These are phyloP conservation scores for Bipolaris bicolor DNA, from an alignment of 2,329 filamentous ascomycete genomes.

Conservation along the genomic window DNA sequence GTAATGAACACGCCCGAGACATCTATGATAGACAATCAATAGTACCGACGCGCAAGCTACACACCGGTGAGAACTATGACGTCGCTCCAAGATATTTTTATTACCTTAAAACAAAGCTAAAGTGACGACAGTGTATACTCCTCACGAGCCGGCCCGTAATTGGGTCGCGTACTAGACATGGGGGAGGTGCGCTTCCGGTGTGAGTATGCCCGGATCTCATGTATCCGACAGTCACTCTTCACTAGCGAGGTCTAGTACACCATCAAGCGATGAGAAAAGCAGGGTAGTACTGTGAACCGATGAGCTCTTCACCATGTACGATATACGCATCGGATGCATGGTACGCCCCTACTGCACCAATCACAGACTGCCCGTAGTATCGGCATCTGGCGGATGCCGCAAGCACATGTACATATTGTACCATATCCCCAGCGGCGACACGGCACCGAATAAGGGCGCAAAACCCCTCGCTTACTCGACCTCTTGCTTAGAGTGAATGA, in stretches of 20 bases:
- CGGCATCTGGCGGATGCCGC: neutral
- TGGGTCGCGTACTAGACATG: too few species aligned
- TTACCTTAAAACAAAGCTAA: neutral
- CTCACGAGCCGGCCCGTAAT: neutral
- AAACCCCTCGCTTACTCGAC: neutral
- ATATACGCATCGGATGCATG: too few species aligned
- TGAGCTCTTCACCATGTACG: too few species aligned
- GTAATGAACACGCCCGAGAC: neutral
- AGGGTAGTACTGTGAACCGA: neutral
- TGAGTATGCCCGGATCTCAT: too few species aligned
- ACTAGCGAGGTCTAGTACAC: neutral
- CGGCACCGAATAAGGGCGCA: neutral
- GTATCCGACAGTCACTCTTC: neutral
- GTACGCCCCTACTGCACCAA: neutral
- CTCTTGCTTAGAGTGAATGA: neutral
- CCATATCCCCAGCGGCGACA: neutral
- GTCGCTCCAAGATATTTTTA: too few species aligned
- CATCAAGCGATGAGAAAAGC: neutral
- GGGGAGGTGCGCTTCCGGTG: too few species aligned
- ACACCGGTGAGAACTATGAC: too few species aligned
- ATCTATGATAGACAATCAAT: neutral
- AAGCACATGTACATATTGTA: neutral
- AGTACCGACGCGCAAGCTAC: neutral
- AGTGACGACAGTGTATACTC: neutral
- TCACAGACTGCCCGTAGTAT: neutral